Evolutionary conservation across 2,329 filamentous ascomycete genomes (phyloP), one percentile per base, ranked within the genome.

Genomic region (Botrytis elliptica): DNA sequence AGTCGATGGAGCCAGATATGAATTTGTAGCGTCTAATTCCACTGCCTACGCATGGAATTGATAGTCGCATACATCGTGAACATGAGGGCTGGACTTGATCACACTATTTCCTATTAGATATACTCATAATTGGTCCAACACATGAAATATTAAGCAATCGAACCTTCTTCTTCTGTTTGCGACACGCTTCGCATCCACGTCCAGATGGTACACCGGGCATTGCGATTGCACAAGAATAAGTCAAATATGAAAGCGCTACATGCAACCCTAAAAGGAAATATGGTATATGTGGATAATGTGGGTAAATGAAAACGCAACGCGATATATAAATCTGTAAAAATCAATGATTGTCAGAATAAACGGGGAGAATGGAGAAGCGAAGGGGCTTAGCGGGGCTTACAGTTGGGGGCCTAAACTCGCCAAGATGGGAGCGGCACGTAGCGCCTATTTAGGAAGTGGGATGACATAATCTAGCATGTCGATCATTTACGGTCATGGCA

Each of bases 81-180:
- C 46, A 55, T 40, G 46, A 40, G 20, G 46, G 65, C 18, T 55
- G 46, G 14, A 22, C n/a, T 29, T 67, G 46, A 16, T 67, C 65
- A 40, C 65, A 67, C 46, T 52, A 65, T 55, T 67, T 40, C 10
- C 10, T 0, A 40, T 67, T 40, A 55, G 65, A 44, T 6, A 20
- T 18, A 29, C 6, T 20, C 8, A 29, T 40, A 7, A 2, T 7
- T 67, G 12, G 8, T 29, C 5, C 8, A 7, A 3, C 4, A 29
- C 10, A n/a, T 2, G 12, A 36, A 33, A 1, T 38, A 1, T 29
- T 7, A 1, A 65, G 81, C 20, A 44, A 36, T 72, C 78, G 22
- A 79, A 85, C 86, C 84, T 87, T 87, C 79, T 88, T 87, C 83
- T 87, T 87, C 75, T 86, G 84, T 75, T 83, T 85, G 49, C 85